Conservation (phyloP, 148 eudicot species). For the Simmondsia chinensis region DNA sequence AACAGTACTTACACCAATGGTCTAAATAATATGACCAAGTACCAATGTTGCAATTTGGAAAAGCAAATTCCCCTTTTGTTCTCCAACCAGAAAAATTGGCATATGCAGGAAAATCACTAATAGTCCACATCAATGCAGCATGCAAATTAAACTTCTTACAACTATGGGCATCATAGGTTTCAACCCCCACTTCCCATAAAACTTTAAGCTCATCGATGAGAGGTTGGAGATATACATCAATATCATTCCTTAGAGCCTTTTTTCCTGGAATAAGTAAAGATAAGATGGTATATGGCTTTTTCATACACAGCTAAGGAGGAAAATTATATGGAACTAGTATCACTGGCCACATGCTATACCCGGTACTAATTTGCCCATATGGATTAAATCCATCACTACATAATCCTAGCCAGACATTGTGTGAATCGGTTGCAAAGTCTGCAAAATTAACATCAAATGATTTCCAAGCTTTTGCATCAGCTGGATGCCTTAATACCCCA, state of each 20-base stretch:
- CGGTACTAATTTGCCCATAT: background rate
- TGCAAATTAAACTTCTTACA: background rate
- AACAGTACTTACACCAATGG: background rate
- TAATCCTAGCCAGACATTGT: background rate
- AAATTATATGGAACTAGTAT: background rate
- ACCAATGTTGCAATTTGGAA: background rate
- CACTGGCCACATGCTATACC: background rate
- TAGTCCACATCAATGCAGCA: background rate
- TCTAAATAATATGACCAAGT: background rate
- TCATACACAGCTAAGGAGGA: background rate
- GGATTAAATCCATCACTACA: background rate
- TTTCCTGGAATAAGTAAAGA: background rate
- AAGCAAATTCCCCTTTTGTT: background rate
- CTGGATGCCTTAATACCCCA: background rate
- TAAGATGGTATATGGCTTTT: conserved; percentile 1
- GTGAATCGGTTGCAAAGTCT: background rate
- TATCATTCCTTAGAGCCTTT: background rate
- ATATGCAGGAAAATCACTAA: background rate
- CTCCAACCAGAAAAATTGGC: background rate
- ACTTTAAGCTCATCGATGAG: background rate
- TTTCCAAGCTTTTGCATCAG: background rate
- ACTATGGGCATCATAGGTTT: background rate
- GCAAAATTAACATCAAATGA: background rate
- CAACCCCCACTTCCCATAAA: background rate
- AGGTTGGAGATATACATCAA: background rate